These are phyloP conservation scores for Fusarium sp. DNA, from an alignment of 2,329 filamentous ascomycete species.

Conservation along the genomic window DNA sequence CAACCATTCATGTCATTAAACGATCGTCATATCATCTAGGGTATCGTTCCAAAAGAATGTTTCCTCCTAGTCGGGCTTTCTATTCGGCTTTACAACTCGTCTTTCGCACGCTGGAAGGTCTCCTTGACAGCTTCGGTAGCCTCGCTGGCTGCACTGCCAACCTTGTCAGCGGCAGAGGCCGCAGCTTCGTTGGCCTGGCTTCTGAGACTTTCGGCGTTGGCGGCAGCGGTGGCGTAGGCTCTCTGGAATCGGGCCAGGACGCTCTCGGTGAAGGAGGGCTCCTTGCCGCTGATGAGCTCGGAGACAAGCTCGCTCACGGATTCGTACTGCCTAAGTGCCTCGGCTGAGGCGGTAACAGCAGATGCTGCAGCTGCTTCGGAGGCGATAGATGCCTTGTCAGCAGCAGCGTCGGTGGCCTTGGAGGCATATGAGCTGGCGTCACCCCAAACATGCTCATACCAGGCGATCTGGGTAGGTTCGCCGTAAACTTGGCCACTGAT, in stretches of 20 bases:
- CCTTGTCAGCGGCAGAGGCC: conserved; percentile 49
- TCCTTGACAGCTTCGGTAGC: conserved; percentile 58
- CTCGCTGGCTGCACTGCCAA: conserved; percentile 52
- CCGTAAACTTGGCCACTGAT: conserved; percentile 78
- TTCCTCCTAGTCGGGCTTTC: conserved; percentile 16
- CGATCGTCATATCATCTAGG: conserved; percentile 43
- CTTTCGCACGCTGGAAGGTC: conserved; percentile 48
- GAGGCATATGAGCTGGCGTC: conserved; percentile 68
- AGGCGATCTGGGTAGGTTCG: conserved; percentile 67
- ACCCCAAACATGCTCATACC: conserved; percentile 60
- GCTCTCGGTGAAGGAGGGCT: conserved; percentile 84
- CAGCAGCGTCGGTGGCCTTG: conserved; percentile 63
- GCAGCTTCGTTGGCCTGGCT: conserved; percentile 49
- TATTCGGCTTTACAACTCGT: conserved; percentile 52
- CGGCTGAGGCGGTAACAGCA: conserved; percentile 70
- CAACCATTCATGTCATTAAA: conserved; percentile 39
- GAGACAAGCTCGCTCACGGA: conserved; percentile 78
- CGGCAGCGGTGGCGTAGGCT: conserved; percentile 75
- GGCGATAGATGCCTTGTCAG: conserved; percentile 49
- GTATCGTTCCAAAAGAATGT: conserved; percentile 45
- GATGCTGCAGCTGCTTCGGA: conserved; percentile 61
- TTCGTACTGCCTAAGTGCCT: conserved; percentile 72
- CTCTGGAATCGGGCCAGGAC: conserved; percentile 77
- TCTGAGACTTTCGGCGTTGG: conserved; percentile 60
- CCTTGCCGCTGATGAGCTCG: conserved; percentile 80